Base-by-base conservation (phyloP, 2,329 filamentous ascomycete species). In the Xylariomycetidae sp. region DNA sequence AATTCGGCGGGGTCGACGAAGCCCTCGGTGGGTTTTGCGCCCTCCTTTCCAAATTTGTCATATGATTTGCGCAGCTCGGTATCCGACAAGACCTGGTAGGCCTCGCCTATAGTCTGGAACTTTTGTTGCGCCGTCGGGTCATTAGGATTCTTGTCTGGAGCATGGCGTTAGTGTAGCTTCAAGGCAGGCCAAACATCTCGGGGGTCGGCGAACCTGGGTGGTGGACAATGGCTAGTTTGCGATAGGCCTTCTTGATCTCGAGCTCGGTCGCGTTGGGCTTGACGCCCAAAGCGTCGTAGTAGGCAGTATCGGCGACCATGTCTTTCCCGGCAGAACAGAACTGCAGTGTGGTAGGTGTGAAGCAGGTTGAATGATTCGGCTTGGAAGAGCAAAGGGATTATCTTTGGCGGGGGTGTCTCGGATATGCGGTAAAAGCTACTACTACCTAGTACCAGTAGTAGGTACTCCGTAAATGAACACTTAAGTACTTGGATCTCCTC, bases 1-100 rank as follows among this genome's bases (percentile, higher is more conserved):
- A 98, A 98, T 64, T 98, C 92, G 45, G 88, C 77, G 2, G 92
- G 92, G 60, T 98, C 92, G 70, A 86, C 86, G 61, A 98, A 98
- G 42, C 92, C 92, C 52, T 88, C 85, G 51, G 82, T 80, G 1
- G 92, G 92, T 56, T 90, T 86, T 5, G 92, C 89, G 48, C 87
- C 80, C 53, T 98, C 92, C 66, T 97, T 97, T 59, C 92, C 92
- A 70, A 82, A 90, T 64, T 95, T 94, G 66, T 98, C 92, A 69
- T 98, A 98, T 55, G 87, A 82, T 53, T 84, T 86, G 53, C 92
- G 83, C 43, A 97, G 74, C 39, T 94, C 84, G 47, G 81, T 72
- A 58, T 96, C 85, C 55, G 85, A 92, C 44, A 98, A 80, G 31
- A 98, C 85, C 64, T 82, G 78, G 57, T 82, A 82, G 28, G 79